phyloP scores from a whole-genome alignment of 495 filamentous ascomycete genomes.

The Neurospora tetrasperma region DNA sequence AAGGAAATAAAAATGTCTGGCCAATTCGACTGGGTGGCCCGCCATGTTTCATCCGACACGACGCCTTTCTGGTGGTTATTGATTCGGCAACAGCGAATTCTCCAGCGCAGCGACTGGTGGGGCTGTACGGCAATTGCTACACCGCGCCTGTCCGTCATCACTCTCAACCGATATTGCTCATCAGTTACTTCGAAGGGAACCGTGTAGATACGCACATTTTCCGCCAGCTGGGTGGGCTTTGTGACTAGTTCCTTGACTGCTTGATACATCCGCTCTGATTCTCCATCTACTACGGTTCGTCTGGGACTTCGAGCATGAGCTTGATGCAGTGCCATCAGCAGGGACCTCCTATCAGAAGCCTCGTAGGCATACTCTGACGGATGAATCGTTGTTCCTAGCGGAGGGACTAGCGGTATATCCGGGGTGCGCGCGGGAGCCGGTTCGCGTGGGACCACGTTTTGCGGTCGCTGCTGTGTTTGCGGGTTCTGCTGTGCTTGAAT shows the following conservation, averaged over 20 bases:
- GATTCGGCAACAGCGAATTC: constrained; percentile 26
- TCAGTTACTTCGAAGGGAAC: constrained; percentile 26
- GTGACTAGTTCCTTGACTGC: constrained; percentile 36
- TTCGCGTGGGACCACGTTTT: constrained; percentile 1
- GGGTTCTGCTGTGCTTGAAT: background rate
- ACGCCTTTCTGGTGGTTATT: background rate
- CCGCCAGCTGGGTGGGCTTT: constrained; percentile 25
- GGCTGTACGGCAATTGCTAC: background rate
- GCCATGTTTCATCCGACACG: background rate
- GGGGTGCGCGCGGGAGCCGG: background rate
- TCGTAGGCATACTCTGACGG: constrained; percentile 27
- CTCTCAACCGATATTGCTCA: constrained; percentile 15
- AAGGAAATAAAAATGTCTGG: constrained; percentile 62
- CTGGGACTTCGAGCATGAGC: constrained; percentile 45
- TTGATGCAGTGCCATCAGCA: constrained; percentile 45
- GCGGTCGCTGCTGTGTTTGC: background rate
- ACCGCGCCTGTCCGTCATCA: background rate
- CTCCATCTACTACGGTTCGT: constrained; percentile 23
- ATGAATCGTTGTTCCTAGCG: constrained; percentile 4
- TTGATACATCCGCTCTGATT: constrained; percentile 34
- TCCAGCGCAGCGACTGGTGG: constrained; percentile 29
- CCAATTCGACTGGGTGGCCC: constrained; percentile 40
- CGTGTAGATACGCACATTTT: constrained; percentile 18
- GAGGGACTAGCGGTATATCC: background rate
- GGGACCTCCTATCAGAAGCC: constrained; percentile 33